Conservation (phyloP, 202 grass and related monocot species). For the Dendrocalamus latiflorus region DNA sequence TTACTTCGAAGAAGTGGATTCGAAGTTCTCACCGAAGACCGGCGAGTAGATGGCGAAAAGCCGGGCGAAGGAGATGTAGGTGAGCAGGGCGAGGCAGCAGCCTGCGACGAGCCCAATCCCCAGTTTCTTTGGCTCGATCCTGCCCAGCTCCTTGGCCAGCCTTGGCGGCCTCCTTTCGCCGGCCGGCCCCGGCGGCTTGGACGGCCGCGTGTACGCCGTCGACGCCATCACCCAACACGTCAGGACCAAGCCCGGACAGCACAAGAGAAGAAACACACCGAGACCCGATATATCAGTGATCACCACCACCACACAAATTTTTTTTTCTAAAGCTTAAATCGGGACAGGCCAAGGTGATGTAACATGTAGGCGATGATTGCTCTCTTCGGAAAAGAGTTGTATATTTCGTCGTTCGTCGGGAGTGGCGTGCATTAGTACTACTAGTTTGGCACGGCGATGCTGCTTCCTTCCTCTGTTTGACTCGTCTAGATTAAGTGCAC, state of each 20-base stretch:
- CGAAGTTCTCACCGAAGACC: slow-evolving; percentile 43
- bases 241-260: neutral
- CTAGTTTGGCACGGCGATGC: neutral
- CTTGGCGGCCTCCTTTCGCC: slow-evolving; percentile 39
- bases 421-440: neutral
- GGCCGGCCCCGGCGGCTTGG: slow-evolving; percentile 35
- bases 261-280: neutral
- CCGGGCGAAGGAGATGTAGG: slow-evolving; percentile 60
- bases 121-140: slow-evolving; percentile 73
- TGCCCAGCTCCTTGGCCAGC: slow-evolving; percentile 59
- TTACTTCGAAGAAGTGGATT: neutral
- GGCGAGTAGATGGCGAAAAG: slow-evolving; percentile 80
- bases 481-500: neutral
- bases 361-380: slow-evolving; percentile 33
- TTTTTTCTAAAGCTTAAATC: neutral
- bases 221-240: slow-evolving; percentile 33
- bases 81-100: slow-evolving; percentile 58
- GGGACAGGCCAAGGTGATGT: neutral
- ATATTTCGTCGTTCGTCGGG: slow-evolving; percentile 18
- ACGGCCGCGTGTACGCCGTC: slow-evolving; percentile 45
- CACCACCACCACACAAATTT: neutral
- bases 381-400: neutral
- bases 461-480: slow-evolving; percentile 20
- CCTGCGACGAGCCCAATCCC: slow-evolving; percentile 66
- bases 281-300: neutral